Percentiles rank a stretch among this genome's conserved stretches.
These are phyloP conservation scores for Solanum gandarillasii DNA, from an alignment of 257 asterid species.

Conservation along the genomic window DNA sequence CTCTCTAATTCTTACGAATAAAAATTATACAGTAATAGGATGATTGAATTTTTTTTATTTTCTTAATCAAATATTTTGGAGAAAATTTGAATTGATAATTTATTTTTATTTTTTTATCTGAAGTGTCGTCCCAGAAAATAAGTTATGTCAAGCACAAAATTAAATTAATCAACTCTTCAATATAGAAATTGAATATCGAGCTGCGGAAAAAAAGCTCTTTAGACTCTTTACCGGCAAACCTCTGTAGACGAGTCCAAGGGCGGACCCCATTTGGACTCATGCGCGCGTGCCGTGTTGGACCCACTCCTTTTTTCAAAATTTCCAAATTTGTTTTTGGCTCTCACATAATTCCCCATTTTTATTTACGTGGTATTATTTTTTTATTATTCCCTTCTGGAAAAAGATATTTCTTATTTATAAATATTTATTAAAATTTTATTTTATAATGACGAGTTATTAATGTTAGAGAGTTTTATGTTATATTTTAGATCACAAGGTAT, in stretches of 20 bases:
- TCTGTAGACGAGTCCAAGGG: neutral
- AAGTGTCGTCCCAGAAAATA: no score
- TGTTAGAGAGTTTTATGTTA: neutral
- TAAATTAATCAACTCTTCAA: rapidly evolving
- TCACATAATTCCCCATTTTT: neutral
- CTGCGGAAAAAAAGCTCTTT: rapidly evolving
- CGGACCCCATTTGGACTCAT: constrained; percentile 13
- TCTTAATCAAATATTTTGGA: no score
- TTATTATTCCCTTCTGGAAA: neutral
- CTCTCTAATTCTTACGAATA: neutral
- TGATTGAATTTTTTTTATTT: neutral
- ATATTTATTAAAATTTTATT: neutral
- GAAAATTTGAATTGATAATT: no score
- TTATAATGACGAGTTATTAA: neutral
- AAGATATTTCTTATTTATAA: neutral
- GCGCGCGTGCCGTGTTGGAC: constrained; percentile 16
- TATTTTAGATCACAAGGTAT: neutral
- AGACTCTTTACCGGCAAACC: constrained; percentile 3
- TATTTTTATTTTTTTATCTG: no score
- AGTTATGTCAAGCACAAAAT: rapidly evolving
- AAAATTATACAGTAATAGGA: neutral
- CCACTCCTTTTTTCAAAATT: neutral
- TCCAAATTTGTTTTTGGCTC: neutral
- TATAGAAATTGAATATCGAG: no score
- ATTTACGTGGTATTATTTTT: neutral